These are phyloP conservation scores for Hypoxylon fragiforme DNA, from an alignment of 495 filamentous ascomycete species.

Conservation along the genomic window DNA sequence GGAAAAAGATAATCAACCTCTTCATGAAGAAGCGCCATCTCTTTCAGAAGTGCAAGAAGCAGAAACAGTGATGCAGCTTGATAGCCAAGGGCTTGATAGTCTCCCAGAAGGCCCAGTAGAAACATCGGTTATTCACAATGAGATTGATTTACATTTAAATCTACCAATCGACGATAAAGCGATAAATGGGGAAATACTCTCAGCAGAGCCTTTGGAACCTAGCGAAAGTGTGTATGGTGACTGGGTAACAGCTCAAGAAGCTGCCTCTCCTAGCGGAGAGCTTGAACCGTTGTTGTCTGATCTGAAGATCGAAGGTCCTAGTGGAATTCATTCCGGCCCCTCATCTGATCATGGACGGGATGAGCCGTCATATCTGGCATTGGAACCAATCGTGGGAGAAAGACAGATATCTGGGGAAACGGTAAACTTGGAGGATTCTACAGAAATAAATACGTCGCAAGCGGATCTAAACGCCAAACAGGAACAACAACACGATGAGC, in stretches of 20 bases:
- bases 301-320: not conserved
- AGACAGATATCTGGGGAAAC: conserved; percentile 3
- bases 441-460: conserved; percentile 1
- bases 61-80: conserved; percentile 5
- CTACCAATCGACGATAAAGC: not conserved
- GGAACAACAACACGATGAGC: conserved; percentile 12
- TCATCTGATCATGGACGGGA: conserved; percentile 4
- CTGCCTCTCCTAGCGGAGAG: not conserved
- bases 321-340: not conserved
- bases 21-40: not conserved
- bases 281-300: conserved; percentile 2
- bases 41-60: not conserved
- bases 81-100: conserved; percentile 1
- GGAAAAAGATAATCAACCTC: conserved; percentile 3
- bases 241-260: conserved; percentile 4
- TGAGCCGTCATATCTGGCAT: not conserved
- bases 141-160: not conserved
- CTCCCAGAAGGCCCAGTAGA: conserved; percentile 3
- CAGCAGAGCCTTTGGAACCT: conserved; percentile 1
- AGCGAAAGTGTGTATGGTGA: not conserved
- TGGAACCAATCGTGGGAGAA: conserved; percentile 6
- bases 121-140: not conserved
- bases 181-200: not conserved
- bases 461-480: conserved; percentile 5
- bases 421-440: conserved; percentile 7